Conservation (phyloP, 208 protist genomes). For the Acanthamoeba polyphaga region DNA sequence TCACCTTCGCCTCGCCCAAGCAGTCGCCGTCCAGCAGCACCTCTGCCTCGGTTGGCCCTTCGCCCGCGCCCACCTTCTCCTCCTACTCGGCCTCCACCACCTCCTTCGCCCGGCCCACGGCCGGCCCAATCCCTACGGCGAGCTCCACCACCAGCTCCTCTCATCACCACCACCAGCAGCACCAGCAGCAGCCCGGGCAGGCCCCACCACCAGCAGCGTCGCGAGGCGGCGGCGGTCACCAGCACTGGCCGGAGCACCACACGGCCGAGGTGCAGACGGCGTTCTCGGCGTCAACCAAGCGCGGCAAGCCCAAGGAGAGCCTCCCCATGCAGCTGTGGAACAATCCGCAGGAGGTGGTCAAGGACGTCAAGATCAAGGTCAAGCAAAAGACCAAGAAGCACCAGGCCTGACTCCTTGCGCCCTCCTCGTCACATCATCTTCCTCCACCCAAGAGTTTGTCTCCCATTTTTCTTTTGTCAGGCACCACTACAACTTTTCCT, state of each 20-base stretch:
- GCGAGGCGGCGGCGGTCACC: background rate
- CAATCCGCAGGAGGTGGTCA: conserved; percentile 26
- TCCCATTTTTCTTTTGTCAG: too few species aligned
- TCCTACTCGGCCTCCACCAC: conserved; percentile 10
- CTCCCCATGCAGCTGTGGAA: conserved; percentile 15
- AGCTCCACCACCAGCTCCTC: background rate
- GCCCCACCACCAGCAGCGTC: background rate
- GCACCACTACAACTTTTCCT: too few species aligned
- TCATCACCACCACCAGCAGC: background rate
- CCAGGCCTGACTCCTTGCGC: background rate
- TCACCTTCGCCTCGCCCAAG: background rate
- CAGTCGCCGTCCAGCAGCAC: background rate
- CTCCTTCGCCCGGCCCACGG: background rate
- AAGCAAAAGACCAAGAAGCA: conserved; percentile 54
- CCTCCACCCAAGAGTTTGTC: too few species aligned
- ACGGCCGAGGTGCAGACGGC: conserved; percentile 19
- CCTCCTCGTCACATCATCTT: too few species aligned
- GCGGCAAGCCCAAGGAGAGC: conserved; percentile 47
- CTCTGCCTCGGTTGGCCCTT: background rate
- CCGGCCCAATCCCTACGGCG: background rate
- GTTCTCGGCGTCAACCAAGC: background rate
- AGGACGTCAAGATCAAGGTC: conserved; percentile 52
- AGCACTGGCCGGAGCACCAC: background rate
- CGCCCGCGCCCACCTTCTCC: background rate
- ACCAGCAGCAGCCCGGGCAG: background rate